Conservation (phyloP, 805 yeast species). For the Saturnispora besseyi region DNA sequence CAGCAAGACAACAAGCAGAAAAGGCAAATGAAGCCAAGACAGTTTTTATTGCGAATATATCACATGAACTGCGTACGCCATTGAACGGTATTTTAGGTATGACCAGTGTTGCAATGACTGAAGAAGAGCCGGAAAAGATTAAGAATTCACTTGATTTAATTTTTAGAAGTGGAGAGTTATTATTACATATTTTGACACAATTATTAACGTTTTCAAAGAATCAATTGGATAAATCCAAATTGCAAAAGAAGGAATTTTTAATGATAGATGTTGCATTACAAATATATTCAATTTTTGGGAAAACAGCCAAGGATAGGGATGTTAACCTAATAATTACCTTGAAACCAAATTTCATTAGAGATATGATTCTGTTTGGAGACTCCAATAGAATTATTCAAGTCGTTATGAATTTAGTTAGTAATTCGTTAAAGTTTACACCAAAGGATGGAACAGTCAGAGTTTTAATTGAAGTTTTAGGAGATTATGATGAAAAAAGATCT, state of each 20-base stretch:
- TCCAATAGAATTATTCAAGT: conserved; percentile 85
- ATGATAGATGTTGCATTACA: conserved; percentile 77
- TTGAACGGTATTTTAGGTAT: conserved; percentile 92
- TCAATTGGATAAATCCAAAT: conserved; percentile 70
- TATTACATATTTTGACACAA: conserved; percentile 84
- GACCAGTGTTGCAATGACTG: conserved; percentile 91
- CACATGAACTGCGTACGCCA: conserved; percentile 93
- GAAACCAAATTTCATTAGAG: conserved; percentile 50
- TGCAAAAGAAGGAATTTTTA: conserved; percentile 77
- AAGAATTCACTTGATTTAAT: conserved; percentile 73
- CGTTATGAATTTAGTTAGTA: conserved; percentile 85
- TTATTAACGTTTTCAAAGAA: conserved; percentile 87
- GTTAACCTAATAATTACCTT: conserved; percentile 58
- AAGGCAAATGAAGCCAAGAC: conserved; percentile 96
- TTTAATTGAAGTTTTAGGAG: conserved; percentile 54
- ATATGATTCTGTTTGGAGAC: conserved; percentile 74
- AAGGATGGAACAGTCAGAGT: conserved; percentile 75
- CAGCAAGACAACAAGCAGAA: conserved; percentile 41
- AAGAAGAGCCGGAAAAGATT: conserved; percentile 55
- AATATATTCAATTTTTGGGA: conserved; percentile 74
- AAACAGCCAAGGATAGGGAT: conserved; percentile 67
- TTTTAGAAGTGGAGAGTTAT: conserved; percentile 82
- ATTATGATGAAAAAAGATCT: conserved; percentile 52
- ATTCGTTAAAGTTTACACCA: conserved; percentile 88
- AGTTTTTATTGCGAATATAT: conserved; percentile 82